Evolutionary conservation across 164 flowering plant genomes (phyloP).

Genomic region (Vitis riparia): DNA sequence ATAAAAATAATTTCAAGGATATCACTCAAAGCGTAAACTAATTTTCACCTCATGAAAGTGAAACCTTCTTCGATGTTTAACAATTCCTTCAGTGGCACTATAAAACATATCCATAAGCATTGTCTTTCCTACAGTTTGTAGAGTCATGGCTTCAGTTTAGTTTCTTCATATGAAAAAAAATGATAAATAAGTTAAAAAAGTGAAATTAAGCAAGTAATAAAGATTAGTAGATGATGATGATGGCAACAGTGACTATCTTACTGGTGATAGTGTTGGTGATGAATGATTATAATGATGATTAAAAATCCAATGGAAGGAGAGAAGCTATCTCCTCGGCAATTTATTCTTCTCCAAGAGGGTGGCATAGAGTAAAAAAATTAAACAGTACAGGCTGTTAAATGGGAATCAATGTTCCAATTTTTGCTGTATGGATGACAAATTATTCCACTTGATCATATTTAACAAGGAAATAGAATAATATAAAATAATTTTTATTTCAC

Average conservation of each 20-base stretch:
- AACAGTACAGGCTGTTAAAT: background rate
- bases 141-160: background rate
- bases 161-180: background rate
- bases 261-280: too few species aligned
- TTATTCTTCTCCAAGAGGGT: background rate
- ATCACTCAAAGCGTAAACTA: background rate
- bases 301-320: background rate
- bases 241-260: too few species aligned
- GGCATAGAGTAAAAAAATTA: background rate
- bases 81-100: constrained; percentile 77
- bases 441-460: background rate
- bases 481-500: too few species aligned
- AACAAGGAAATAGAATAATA: too few species aligned
- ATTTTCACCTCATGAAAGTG: constrained; percentile 91
- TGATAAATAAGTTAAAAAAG: background rate
- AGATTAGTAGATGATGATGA: background rate
- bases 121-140: constrained; percentile 70
- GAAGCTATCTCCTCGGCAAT: background rate
- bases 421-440: background rate
- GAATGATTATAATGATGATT: too few species aligned
- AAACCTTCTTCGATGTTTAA: constrained; percentile 78
- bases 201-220: background rate
- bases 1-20: background rate
- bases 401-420: background rate
- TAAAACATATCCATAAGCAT: constrained; percentile 99